Evolutionary conservation across 805 yeast genomes (phyloP), one percentile per base, ranked within the genome.

Genomic region (Spathaspora girioi): DNA sequence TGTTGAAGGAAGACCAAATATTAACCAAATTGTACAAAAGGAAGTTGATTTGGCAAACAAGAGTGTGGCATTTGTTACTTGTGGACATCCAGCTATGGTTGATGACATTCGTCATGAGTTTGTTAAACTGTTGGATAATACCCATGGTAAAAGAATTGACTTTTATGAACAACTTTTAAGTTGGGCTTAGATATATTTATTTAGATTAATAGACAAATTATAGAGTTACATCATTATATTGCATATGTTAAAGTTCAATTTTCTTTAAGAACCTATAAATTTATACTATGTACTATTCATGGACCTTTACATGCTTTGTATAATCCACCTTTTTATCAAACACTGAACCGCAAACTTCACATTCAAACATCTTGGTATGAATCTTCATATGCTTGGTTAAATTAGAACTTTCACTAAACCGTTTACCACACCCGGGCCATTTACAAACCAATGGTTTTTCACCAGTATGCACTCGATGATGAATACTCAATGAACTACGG

Each of bases 351-450:
- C 90, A 85, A 26, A 58, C 54, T 1, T 67, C 71, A 62, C 89
- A 85, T 52, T 71, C 73, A 62, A 65, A 81, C 46, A 67, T 61
- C 52, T 84, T 78, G 42, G 72, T 69, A 65, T 93, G 99, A 1
- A 84, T 86, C 62, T 80, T 86, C 83, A 89, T 79, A 66, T 93
- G 99, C 61, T 93, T 93, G 18, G 88, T 84, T 59, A 93, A 73
- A 65, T 93, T 94, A 15, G 96, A 86, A 46, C 93, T 84, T 66
- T 94, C 98, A 53, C 93, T 86, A 63, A 93, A 93, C 49, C 89
- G 68, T 65, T 89, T 91, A 15, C 82, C 85, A 65, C 99, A 93
- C 1, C 88, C 86, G 0, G 89, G 89, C 68, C 80, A 80, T 55
- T 83, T 84, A 67, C 98, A 93, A 32, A 68, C 72, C 57, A 93